Percentiles rank a stretch among this genome's conserved stretches.
These are phyloP conservation scores for Hippophae gyantsensis DNA, from an alignment of 306 rosid species.

Conservation along the genomic window DNA sequence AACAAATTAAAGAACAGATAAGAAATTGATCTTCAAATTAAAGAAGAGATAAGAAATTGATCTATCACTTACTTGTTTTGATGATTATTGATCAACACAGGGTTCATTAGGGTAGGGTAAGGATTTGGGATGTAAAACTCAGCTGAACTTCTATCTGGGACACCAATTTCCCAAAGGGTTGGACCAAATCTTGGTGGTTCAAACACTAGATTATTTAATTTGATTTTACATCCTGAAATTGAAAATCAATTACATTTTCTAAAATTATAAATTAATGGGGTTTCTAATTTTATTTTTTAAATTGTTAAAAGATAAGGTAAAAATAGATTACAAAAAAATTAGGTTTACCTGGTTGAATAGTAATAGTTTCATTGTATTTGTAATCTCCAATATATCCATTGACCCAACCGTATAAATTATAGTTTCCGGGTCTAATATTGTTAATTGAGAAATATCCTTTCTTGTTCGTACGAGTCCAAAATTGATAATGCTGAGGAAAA, in stretches of 20 bases:
- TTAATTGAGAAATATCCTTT: conserved; percentile 43
- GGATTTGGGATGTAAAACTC: conserved; percentile 64
- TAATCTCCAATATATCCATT: conserved; percentile 77
- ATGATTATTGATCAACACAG: conserved; percentile 10
- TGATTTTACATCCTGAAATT: conserved; percentile 30
- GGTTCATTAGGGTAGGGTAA: conserved; percentile 32
- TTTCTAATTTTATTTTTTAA: too few relatives aligned
- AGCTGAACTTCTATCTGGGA: conserved; percentile 68
- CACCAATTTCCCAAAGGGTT: conserved; percentile 79
- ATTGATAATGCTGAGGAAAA: conserved; percentile 64
- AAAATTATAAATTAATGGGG: too few relatives aligned
- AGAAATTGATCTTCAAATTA: background rate
- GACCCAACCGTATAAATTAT: conserved; percentile 65
- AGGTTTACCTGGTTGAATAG: conserved; percentile 34
- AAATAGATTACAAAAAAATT: background rate
- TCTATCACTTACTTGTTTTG: conserved; percentile 27
- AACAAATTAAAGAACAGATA: too few relatives aligned
- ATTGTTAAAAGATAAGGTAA: too few relatives aligned
- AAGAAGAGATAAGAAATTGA: background rate
- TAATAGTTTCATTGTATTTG: conserved; percentile 28
- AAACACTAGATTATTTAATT: conserved; percentile 29
- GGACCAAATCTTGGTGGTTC: conserved; percentile 76
- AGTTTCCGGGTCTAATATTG: conserved; percentile 49
- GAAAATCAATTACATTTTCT: background rate
- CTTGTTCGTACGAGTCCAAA: conserved; percentile 51